Evolutionary conservation across 345 rosid species (phyloP), one percentile per base, ranked within the genome.

Genomic region (Cardamine resedifolia): DNA sequence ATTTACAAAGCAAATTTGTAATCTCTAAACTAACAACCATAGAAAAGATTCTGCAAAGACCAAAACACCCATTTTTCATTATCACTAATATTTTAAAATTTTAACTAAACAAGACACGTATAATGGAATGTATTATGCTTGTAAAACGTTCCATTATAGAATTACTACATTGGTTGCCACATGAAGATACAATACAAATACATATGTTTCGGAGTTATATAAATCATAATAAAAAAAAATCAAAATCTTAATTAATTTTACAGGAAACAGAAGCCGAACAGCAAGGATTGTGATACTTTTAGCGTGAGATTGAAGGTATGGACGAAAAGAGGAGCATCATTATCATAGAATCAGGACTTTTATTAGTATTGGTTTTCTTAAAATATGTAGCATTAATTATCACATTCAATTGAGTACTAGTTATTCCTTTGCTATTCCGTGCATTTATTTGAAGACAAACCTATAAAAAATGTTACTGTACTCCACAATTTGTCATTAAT

Each of bases 301-400:
- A 34, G 64, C 71, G 58, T 65, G 61, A 10, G 6, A 47, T 14
- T 57, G 66, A 73, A 65, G 72, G 38, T 3, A 65, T 8, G 48
- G 33, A 34, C 59, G 14, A 57, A 57, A 57, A 73, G 72, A 55
- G 65, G n/a, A 57, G 58, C 71, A 65, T 56, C 71, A 73, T 73
- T 73, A 73, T 45, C 50, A 64, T 30, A 62, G 33, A 55, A 55
- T 56, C 39, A 36, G 6, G 10, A 65, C 71, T 26, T 73, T 36
- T 24, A 26, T 66, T 38, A 19, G 20, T 49, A 16, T 53, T 30
- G 7, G 5, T 18, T 52, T 18, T 41, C 61, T 70, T 27, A 23
- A 47, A 23, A 23, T 10, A 1, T 18, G 9, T 59, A 6, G 20
- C 71, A 68, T 43, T 38, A 58, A 10, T 10, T n/a, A 70, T 33